Conservation (phyloP, 495 filamentous ascomycete species). For the Penicillium atrosanguineum region DNA sequence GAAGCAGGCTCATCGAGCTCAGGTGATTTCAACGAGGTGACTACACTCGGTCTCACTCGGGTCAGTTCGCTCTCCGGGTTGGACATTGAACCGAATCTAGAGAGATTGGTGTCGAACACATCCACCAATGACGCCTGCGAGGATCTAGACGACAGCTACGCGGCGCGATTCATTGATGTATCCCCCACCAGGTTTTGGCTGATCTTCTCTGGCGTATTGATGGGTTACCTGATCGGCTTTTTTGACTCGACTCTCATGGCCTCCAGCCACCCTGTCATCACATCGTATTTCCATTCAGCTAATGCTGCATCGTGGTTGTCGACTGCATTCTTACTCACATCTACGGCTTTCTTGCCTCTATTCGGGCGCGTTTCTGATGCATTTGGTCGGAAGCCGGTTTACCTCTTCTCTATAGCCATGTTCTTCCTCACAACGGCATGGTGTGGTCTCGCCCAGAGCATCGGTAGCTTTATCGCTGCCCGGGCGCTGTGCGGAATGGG, state of each 20-base stretch:
- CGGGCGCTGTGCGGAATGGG: constrained; percentile 72
- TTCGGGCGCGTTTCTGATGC: constrained; percentile 72
- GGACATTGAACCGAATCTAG: constrained; percentile 31
- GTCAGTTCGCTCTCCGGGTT: constrained; percentile 30
- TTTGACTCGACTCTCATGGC: constrained; percentile 83
- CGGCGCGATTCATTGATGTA: constrained; percentile 44
- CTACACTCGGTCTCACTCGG: constrained; percentile 19
- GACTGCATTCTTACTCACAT: constrained; percentile 74
- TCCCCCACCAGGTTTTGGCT: constrained; percentile 49
- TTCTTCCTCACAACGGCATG: constrained; percentile 68
- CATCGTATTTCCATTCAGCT: constrained; percentile 70
- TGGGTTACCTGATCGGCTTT: constrained; percentile 52
- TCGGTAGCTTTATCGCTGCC: constrained; percentile 69
- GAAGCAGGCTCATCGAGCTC: constrained; percentile 19
- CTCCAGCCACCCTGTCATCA: constrained; percentile 77
- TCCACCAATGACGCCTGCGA: constrained; percentile 7
- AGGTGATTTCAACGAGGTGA: constrained; percentile 21
- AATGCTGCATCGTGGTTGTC: constrained; percentile 80
- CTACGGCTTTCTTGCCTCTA: constrained; percentile 70
- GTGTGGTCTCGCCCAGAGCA: constrained; percentile 70
- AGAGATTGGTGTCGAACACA: constrained; percentile 20
- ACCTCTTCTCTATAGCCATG: constrained; percentile 59
- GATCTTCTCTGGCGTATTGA: constrained; percentile 49
- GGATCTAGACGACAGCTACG: constrained; percentile 25
- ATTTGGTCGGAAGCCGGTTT: constrained; percentile 67